phyloP scores from a whole-genome alignment of 2,329 filamentous ascomycete genomes.

The Exophiala sp. region DNA sequence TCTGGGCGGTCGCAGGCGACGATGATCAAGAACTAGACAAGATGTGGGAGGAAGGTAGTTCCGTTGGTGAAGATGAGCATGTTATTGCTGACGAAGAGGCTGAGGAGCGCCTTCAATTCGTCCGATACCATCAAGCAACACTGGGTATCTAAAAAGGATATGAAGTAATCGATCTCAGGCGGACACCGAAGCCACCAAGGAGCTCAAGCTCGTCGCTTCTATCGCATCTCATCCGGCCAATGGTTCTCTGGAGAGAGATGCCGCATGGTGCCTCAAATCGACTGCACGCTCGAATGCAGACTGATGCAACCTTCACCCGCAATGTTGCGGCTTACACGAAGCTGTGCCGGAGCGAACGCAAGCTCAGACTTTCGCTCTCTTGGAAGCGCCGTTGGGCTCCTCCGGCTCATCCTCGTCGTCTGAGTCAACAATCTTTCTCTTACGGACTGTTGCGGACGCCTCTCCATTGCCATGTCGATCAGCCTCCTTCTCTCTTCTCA shows the following conservation, averaged over 20 bases:
- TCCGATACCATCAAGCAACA: constrained; percentile 23
- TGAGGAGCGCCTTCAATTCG: constrained; percentile 47
- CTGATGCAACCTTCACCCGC: too few relatives aligned
- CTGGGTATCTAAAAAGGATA: constrained; percentile 11
- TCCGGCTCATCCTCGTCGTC: constrained; percentile 27
- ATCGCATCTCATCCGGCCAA: too few relatives aligned
- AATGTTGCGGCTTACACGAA: neutral
- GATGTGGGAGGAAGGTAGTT: constrained; percentile 83
- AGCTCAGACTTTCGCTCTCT: constrained; percentile 15
- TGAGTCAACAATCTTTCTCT: constrained; percentile 31
- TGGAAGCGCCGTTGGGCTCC: constrained; percentile 13
- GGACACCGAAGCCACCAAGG: constrained; percentile 5
- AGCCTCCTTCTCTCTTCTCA: constrained; percentile 32
- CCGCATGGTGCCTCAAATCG: neutral
- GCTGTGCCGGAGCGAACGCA: neutral
- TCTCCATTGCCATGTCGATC: constrained; percentile 28
- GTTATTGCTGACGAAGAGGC: constrained; percentile 71
- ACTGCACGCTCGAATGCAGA: neutral
- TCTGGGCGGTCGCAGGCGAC: constrained; percentile 77
- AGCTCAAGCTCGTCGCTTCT: constrained; percentile 23
- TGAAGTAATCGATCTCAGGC: neutral
- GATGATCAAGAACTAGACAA: constrained; percentile 70
- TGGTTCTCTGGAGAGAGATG: neutral
- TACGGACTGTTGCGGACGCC: constrained; percentile 25
- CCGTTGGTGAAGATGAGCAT: constrained; percentile 83